Evolutionary conservation across 768 basidiomycete genomes (phyloP), one percentile per base, ranked within the genome.

Genomic region (Collybia sordida): DNA sequence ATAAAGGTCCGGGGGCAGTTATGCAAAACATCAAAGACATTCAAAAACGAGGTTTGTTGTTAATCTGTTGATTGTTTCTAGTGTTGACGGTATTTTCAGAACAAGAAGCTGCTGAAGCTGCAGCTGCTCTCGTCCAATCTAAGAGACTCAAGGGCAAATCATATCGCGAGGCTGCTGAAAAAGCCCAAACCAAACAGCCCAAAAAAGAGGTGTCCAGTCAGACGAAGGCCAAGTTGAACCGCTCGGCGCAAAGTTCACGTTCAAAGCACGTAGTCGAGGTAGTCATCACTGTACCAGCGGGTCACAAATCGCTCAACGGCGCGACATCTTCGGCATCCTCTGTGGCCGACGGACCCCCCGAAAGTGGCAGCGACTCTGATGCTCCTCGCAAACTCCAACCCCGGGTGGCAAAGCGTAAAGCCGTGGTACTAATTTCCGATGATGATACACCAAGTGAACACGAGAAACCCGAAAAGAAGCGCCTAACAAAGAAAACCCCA

Each of bases 91-190:
- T 44, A 35, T 17, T 54, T 50, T 48, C 60, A 74, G 83, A 78
- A 53, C 77, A 80, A 49, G 79, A 82, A 44, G 77, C 80, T 7
- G 74, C 70, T 14, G 74, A 77, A 4, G 72, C 72, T 17, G 63
- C 72, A 8, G 58, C 64, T 23, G 70, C 72, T 56, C 73, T 58
- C 57, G 72, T 47, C 61, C 76, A 50, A 65, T 71, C 82, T 17
- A 93, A 91, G 61, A 80, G 91, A 35, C 71, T 91, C 42, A 88
- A 83, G 62, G 91, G 91, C 34, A 86, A 83, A 61, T 72, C 78
- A 2, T 91, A 91, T 63, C 81, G 85, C 25, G 78, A 85, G 3
- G 83, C 82, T 22, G 77, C 68, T 1, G 76, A 73, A 25, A 75
- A 73, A 55, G 63, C 64, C 27, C 62, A 72, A 53, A 60, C 60